Conservation (phyloP, 2,329 filamentous ascomycete genomes). For the Colletotrichum chlorophyti region DNA sequence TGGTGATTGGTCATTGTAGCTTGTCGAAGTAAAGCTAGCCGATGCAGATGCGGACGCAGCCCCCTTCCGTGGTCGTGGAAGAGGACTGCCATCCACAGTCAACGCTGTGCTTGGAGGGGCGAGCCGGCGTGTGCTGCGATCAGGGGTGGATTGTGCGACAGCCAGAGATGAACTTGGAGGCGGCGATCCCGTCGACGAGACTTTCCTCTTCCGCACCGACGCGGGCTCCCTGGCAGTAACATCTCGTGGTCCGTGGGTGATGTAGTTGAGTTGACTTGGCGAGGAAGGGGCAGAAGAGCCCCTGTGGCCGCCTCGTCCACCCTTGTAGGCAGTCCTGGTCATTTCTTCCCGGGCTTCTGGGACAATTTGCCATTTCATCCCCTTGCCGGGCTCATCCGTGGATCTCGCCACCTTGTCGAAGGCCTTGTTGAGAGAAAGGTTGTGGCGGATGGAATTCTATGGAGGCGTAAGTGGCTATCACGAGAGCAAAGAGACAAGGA, state of each 20-base stretch:
- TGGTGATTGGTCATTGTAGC: slow-evolving; percentile 64
- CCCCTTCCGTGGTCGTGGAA: slow-evolving; percentile 63
- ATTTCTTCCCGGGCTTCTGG: slow-evolving; percentile 87
- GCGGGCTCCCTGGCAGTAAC: slow-evolving; percentile 57
- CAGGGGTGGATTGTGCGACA: slow-evolving; percentile 64
- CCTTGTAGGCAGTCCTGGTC: slow-evolving; percentile 72
- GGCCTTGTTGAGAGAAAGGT: slow-evolving; percentile 90
- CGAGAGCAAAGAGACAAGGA: not conserved
- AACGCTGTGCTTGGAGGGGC: slow-evolving; percentile 40
- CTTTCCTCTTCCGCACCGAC: slow-evolving; percentile 64
- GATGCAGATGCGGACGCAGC: slow-evolving; percentile 49
- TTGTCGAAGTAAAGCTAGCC: slow-evolving; percentile 54
- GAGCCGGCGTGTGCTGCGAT: slow-evolving; percentile 49
- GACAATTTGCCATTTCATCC: slow-evolving; percentile 98
- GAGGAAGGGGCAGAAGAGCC: slow-evolving; percentile 77
- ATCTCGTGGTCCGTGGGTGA: slow-evolving; percentile 64
- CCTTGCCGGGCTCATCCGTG: slow-evolving; percentile 95
- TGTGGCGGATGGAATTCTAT: slow-evolving; percentile 95
- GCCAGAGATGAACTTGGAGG: slow-evolving; percentile 57
- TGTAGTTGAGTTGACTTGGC: slow-evolving; percentile 65
- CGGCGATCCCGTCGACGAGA: slow-evolving; percentile 62
- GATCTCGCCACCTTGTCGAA: slow-evolving; percentile 93
- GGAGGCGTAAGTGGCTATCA: slow-evolving; percentile 36
- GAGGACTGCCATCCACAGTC: slow-evolving; percentile 65
- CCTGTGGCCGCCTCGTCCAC: slow-evolving; percentile 68